Percentiles rank a stretch among this genome's conserved stretches.
These are phyloP conservation scores for Crithidia thermophila DNA, from an alignment of 208 protist genomes.

Conservation along the genomic window DNA sequence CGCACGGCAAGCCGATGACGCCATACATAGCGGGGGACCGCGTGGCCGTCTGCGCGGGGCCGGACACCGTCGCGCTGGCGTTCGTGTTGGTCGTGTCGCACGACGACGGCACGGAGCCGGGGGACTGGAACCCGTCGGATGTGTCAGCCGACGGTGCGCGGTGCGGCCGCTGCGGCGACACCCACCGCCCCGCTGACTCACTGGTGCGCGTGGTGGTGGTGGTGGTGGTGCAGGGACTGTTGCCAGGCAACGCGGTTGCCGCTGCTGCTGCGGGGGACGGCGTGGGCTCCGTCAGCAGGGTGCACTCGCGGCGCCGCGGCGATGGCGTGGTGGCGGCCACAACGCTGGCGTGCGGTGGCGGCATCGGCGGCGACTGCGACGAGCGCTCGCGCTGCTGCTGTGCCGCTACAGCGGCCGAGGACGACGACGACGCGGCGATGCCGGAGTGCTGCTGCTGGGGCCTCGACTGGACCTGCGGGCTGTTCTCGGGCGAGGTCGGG, in stretches of 20 bases:
- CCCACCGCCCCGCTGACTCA: not conserved
- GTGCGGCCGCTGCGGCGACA: slow-evolving; percentile 15
- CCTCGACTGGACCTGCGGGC: not conserved
- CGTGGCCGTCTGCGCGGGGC: not conserved
- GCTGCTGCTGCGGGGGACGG: not conserved
- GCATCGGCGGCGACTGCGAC: not conserved
- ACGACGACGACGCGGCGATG: not conserved
- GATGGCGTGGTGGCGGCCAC: not conserved
- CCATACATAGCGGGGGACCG: slow-evolving; percentile 34
- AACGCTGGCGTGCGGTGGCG: slow-evolving; percentile 5
- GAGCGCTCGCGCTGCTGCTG: not conserved
- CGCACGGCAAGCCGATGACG: slow-evolving; percentile 32
- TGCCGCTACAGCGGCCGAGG: not conserved
- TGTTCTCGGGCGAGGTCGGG: not conserved
- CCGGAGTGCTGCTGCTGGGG: no score
- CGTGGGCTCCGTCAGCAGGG: not conserved
- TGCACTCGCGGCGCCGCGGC: not conserved
- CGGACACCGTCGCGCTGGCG: not conserved
- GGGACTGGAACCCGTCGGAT: slow-evolving; percentile 5
- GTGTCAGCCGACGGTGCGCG: not conserved
- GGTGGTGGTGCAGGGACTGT: not conserved
- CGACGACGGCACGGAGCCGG: slow-evolving; percentile 8
- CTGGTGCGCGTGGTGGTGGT: not conserved
- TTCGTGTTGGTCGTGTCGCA: not conserved
- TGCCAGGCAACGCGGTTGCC: no score